Evolutionary conservation across 305 asterid genomes (phyloP).

Genomic region (Fraxinus sp.): DNA sequence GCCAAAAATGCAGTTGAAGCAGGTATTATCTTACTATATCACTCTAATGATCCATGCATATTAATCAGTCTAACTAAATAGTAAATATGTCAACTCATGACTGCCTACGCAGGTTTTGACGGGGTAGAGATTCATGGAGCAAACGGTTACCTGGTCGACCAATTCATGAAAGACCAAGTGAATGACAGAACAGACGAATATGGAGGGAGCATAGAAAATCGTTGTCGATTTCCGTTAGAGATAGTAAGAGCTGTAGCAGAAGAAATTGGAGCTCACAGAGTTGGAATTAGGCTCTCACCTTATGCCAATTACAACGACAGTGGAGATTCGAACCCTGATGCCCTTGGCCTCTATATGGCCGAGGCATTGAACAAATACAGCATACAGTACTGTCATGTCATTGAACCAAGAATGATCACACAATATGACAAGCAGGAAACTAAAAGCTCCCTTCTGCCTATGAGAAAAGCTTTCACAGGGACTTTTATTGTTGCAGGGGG

Average conservation of each 20-base stretch:
- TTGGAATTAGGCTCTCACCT: constrained; percentile 43
- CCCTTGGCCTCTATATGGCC: constrained; percentile 38
- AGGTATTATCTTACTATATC: background rate
- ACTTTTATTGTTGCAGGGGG: constrained; percentile 42
- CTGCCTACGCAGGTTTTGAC: constrained; percentile 27
- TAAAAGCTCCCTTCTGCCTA: constrained; percentile 18
- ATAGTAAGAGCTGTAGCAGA: constrained; percentile 26
- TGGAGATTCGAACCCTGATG: constrained; percentile 34
- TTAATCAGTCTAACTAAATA: background rate
- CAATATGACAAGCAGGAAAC: constrained; percentile 20
- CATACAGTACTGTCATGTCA: constrained; percentile 35
- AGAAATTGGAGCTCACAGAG: constrained; percentile 34
- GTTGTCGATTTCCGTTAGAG: constrained; percentile 36
- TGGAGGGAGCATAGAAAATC: constrained; percentile 37
- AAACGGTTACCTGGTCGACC: constrained; percentile 33
- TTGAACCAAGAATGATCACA: constrained; percentile 38
- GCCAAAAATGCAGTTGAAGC: constrained; percentile 30
- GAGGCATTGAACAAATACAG: constrained; percentile 30
- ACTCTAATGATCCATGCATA: background rate
- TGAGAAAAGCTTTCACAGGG: constrained; percentile 40
- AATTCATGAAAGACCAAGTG: constrained; percentile 31
- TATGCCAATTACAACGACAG: constrained; percentile 28
- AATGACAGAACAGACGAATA: constrained; percentile 28
- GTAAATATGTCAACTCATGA: background rate
- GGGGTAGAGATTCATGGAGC: constrained; percentile 43